Evolutionary conservation across 352 stramenopile species (phyloP).

Genomic region (Globisporangium okanoganense): DNA sequence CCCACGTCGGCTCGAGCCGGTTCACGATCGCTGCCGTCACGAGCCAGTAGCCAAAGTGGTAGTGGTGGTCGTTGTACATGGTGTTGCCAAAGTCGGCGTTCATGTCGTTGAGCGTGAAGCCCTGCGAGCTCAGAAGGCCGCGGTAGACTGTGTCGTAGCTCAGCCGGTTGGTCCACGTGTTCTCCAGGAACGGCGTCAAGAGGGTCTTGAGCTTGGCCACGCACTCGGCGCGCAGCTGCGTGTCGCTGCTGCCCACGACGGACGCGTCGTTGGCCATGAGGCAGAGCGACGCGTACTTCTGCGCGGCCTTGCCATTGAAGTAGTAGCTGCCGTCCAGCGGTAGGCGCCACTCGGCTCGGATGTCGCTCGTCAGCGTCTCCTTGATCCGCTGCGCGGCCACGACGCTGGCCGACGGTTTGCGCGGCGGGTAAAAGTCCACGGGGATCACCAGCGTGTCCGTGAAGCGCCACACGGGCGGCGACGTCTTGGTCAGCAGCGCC

Average conservation of each 20-base stretch:
- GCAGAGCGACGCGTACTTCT: too few relatives aligned
- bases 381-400: conserved; percentile 35
- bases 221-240: conserved; percentile 34
- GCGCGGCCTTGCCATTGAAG: conserved; percentile 74
- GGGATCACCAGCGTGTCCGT: conserved; percentile 37
- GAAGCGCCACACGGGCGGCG: conserved; percentile 43
- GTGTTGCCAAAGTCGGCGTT: conserved; percentile 78
- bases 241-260: conserved; percentile 40
- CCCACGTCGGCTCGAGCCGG: conserved; percentile 62
- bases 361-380: conserved; percentile 43
- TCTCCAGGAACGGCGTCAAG: conserved; percentile 54
- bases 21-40: conserved; percentile 61
- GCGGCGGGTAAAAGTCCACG: conserved; percentile 45
- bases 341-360: conserved; percentile 44
- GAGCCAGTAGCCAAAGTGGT: conserved; percentile 76
- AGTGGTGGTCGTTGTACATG: conserved; percentile 79
- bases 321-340: conserved; percentile 57
- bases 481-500: conserved; percentile 40
- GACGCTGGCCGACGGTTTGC: conserved; percentile 22
- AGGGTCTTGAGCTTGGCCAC: conserved; percentile 56
- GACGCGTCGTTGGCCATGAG: conserved; percentile 63
- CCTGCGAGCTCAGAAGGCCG: conserved; percentile 59
- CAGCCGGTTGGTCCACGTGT: conserved; percentile 61
- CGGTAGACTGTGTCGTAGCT: conserved; percentile 60
- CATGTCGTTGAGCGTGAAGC: conserved; percentile 49